A percentile compares a stretch with the other conserved stretches of the same genome.
Conservation (phyloP, 2,329 filamentous ascomycete species). For the Pseudocercospora vitis region DNA sequence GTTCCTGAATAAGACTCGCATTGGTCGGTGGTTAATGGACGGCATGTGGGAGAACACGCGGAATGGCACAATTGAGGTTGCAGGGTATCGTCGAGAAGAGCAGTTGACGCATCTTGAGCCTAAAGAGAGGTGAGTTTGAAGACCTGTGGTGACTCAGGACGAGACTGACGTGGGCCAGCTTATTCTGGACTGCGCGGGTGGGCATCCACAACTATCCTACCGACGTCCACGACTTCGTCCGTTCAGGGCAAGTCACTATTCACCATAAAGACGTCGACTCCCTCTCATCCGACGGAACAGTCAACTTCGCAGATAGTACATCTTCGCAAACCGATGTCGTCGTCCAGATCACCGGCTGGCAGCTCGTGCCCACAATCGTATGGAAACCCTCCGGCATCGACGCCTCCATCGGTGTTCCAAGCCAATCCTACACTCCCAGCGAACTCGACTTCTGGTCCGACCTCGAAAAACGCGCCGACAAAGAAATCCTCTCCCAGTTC, state of each 20-base stretch:
- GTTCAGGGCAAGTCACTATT: slow-evolving; percentile 53
- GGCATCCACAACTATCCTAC: slow-evolving; percentile 60
- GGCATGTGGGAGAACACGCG: slow-evolving; percentile 57
- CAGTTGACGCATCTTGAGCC: slow-evolving; percentile 44
- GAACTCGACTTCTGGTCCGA: slow-evolving; percentile 15
- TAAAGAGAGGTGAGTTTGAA: slow-evolving; percentile 26
- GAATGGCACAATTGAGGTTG: slow-evolving; percentile 51
- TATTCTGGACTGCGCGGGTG: slow-evolving; percentile 57
- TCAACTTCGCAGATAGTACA: slow-evolving; percentile 8
- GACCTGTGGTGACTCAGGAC: neutral
- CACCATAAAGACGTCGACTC: slow-evolving; percentile 54
- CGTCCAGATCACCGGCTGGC: slow-evolving; percentile 60
- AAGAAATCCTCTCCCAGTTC: slow-evolving; percentile 14
- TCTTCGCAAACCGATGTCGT: slow-evolving; percentile 51
- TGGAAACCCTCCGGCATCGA: slow-evolving; percentile 30
- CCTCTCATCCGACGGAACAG: slow-evolving; percentile 6
- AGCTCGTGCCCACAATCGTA: slow-evolving; percentile 49
- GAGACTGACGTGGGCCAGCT: slow-evolving; percentile 19
- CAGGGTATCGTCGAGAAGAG: slow-evolving; percentile 45
- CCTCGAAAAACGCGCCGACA: slow-evolving; percentile 13
- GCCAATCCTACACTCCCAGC: slow-evolving; percentile 3
- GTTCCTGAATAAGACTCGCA: slow-evolving; percentile 57
- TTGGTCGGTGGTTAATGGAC: slow-evolving; percentile 58
- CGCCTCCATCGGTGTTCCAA: slow-evolving; percentile 16
- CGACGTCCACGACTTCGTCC: slow-evolving; percentile 57